Base-by-base conservation (phyloP, 2,329 filamentous ascomycete genomes). In the Fusarium foetens region DNA sequence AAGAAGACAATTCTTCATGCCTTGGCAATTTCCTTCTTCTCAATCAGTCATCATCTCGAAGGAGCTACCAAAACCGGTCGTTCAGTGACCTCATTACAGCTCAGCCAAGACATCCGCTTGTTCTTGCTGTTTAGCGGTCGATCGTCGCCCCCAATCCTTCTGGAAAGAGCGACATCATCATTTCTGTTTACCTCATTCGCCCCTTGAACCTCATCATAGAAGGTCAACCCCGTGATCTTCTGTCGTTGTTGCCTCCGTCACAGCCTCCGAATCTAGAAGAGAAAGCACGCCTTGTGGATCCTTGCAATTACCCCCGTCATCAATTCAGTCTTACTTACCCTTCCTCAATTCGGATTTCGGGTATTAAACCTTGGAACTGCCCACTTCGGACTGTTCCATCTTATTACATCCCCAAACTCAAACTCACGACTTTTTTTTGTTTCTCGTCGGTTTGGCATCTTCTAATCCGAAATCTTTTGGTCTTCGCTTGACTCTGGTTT, bases 361-460 rank as follows among this genome's bases (percentile, higher is more conserved):
- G 52, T 69, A 69, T 70, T 70, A 70, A 70, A 70, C 39, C 66
- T 57, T 62, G 66, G 49, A 65, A 36, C 55, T 55, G 49, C 68
- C 68, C 68, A 70, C 68, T 61, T 54, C 43, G n/a, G 27, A 70
- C 33, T 36, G 23, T 36, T 39, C 51, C 41, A 17, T 57, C 49
- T 52, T 43, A 35, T 65, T 29, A 69, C 21, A 29, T 35, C 43
- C 33, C 23, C 58, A 62, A 61, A 38, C 60, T 57, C 61, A 54
- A 63, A 33, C 41, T 21, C 23, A 52, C 46, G 27, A n/a, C 35
- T 38, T 57, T 57, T 57, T 52, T 39, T 29, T 25, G 16, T 51
- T 58, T 25, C 38, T 43, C 29, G 36, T 27, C 51, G 6, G 42
- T 52, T 64, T 64, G 51, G 8, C 35, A 58, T 38, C 29, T 41